These are phyloP conservation scores for Hemileccinum rubropunctum DNA, from an alignment of 768 basidiomycete genomes.

Conservation along the genomic window DNA sequence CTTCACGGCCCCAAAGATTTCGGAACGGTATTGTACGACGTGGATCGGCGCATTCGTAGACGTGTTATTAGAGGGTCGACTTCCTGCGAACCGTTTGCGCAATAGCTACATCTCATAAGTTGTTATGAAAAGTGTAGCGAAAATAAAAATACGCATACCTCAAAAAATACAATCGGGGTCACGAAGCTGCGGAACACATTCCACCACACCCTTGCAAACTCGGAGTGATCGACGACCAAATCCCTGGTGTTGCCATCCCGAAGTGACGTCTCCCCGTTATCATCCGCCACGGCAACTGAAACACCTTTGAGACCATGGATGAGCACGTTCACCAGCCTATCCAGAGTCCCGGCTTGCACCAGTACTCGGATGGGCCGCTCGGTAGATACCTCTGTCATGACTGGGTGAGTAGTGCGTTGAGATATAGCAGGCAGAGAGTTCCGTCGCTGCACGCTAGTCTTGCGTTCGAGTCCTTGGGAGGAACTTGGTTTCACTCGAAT, in stretches of 20 bases:
- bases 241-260: constrained; percentile 72
- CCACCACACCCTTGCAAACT: constrained; percentile 83
- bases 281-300: constrained; percentile 78
- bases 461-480: constrained; percentile 69
- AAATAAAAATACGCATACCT: constrained; percentile 48
- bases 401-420: constrained; percentile 53
- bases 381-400: constrained; percentile 59
- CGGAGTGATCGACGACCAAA: constrained; percentile 65
- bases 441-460: constrained; percentile 68
- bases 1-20: constrained; percentile 61
- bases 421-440: constrained; percentile 80
- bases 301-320: constrained; percentile 76
- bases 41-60: constrained; percentile 43
- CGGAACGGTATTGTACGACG: constrained; percentile 51
- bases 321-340: constrained; percentile 68
- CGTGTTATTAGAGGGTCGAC: constrained; percentile 43
- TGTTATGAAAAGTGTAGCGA: background rate
- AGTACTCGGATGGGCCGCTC: constrained; percentile 73
- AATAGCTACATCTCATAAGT: constrained; percentile 49
- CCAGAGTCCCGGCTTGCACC: constrained; percentile 76
- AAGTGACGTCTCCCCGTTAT: constrained; percentile 82
- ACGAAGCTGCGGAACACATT: constrained; percentile 79
- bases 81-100: constrained; percentile 65
- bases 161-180: constrained; percentile 78
- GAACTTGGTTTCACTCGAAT: constrained; percentile 75